Evolutionary conservation across 352 stramenopile genomes (phyloP), one percentile per base, ranked within the genome.

Genomic region (Pythium graminicola): DNA sequence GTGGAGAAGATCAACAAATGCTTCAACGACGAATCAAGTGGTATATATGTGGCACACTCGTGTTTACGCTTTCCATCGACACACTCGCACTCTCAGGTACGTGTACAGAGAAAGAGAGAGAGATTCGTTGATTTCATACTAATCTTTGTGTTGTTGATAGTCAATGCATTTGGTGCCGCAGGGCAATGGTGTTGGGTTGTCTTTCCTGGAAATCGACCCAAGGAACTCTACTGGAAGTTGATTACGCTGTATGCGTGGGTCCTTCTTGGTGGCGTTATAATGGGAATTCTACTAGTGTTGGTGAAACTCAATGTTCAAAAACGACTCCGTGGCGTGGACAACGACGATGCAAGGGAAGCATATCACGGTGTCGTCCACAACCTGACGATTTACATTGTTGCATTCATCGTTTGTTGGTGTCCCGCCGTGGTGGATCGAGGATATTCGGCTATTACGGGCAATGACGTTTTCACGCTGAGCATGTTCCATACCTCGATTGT

Each of bases 361-460:
- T 93, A 93, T 59, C 73, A 89, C 45, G 80, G 72, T 13, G 81
- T 93, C 16, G 80, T 86, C 49, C 73, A 87, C 62, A 93, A 90
- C 53, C 65, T 93, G 54, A 89, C 78, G 0, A 73, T 89, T 50
- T 93, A 90, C 51, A 89, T 93, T 27, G 62, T 66, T 4, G 72
- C 72, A 13, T 93, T 90, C 57, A 82, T 93, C 38, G 60, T 89
- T n/a, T 90, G 78, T 45, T 90, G 81, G 76, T 51, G 82, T 17
- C 81, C 81, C 0, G 76, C 81, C 1, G 76, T 93, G 6, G 44
- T 77, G 6, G 77, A 90, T 32, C 73, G 81, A 33, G 74, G 59
- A 0, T 89, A 89, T 60, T 69, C 57, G 2, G 79, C 69, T 6
- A 82, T 85, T 49, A 79, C 69, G 11, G 69, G 72, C 29, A 31